Percentiles rank a stretch among this genome's conserved stretches.
Evolutionary conservation across 768 basidiomycete species (phyloP).

Genomic region (Rhizopogon vinicolor): DNA sequence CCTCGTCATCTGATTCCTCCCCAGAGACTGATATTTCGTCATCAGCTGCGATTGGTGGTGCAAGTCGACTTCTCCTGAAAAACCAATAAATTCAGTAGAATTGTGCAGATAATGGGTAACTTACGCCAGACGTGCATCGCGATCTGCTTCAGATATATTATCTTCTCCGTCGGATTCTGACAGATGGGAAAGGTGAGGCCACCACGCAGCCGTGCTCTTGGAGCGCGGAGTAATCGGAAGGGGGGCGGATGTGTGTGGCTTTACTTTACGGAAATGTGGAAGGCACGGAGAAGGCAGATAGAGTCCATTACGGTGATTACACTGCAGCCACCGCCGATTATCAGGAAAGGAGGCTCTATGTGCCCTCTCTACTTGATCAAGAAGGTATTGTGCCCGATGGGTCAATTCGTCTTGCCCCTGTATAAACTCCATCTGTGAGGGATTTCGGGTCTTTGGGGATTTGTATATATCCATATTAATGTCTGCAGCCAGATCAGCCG

Average conservation of each 20-base stretch:
- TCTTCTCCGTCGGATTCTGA: slow-evolving; percentile 71
- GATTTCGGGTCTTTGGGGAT: slow-evolving; percentile 44
- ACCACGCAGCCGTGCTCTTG: not conserved
- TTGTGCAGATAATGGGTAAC: slow-evolving; percentile 15
- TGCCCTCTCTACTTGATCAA: slow-evolving; percentile 27
- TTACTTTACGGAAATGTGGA: slow-evolving; percentile 17
- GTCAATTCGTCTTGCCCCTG: slow-evolving; percentile 67
- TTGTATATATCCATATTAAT: slow-evolving; percentile 65
- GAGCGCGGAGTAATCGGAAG: not conserved
- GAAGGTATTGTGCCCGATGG: slow-evolving; percentile 53
- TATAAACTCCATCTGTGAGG: slow-evolving; percentile 66
- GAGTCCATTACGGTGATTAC: slow-evolving; percentile 42
- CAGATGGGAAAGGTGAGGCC: slow-evolving; percentile 23
- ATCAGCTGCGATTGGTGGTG: slow-evolving; percentile 28
- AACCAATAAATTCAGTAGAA: not conserved
- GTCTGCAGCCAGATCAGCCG: slow-evolving; percentile 48
- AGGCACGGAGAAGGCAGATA: slow-evolving; percentile 40
- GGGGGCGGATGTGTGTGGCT: slow-evolving; percentile 4
- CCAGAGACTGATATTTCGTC: slow-evolving; percentile 53
- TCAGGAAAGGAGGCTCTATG: slow-evolving; percentile 4
- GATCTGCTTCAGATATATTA: slow-evolving; percentile 56
- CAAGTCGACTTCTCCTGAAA: slow-evolving; percentile 48
- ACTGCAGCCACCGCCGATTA: not conserved
- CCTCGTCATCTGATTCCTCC: slow-evolving; percentile 79
- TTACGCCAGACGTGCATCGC: slow-evolving; percentile 71